Evolutionary conservation across 2,329 filamentous ascomycete genomes (phyloP).

Genomic region (Calonectria honghensis): DNA sequence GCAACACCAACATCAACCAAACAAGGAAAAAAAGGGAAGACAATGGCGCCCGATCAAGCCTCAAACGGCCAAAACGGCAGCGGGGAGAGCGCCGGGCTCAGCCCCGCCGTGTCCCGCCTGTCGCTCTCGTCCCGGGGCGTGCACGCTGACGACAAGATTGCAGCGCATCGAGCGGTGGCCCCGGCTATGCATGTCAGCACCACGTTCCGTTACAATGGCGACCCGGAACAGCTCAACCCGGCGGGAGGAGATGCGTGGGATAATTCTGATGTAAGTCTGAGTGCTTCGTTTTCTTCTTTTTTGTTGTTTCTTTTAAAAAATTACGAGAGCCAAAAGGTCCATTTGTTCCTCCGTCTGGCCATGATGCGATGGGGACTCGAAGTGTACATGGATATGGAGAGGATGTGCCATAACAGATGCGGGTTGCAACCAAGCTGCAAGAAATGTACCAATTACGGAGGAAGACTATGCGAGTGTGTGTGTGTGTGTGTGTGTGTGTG

Average conservation of each 20-base stretch:
- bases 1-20: neutral
- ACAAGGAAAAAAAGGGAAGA: too few relatives aligned
- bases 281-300: neutral
- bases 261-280: slow-evolving; percentile 73
- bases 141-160: slow-evolving; percentile 88
- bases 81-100: slow-evolving; percentile 35
- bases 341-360: neutral
- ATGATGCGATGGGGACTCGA: neutral
- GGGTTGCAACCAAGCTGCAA: neutral
- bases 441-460: neutral
- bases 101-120: slow-evolving; percentile 50
- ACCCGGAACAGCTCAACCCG: slow-evolving; percentile 78
- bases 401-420: neutral
- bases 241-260: slow-evolving; percentile 57
- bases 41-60: slow-evolving; percentile 52
- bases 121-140: slow-evolving; percentile 82
- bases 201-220: slow-evolving; percentile 86
- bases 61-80: slow-evolving; percentile 34
- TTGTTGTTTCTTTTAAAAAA: neutral
- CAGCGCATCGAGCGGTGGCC: slow-evolving; percentile 85
- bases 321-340: neutral
- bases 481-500: too few relatives aligned
- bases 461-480: neutral
- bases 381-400: neutral
- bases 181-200: slow-evolving; percentile 94